Evolutionary conservation across 2,329 filamentous ascomycete genomes (phyloP).

Genomic region (Neonectria sp.): DNA sequence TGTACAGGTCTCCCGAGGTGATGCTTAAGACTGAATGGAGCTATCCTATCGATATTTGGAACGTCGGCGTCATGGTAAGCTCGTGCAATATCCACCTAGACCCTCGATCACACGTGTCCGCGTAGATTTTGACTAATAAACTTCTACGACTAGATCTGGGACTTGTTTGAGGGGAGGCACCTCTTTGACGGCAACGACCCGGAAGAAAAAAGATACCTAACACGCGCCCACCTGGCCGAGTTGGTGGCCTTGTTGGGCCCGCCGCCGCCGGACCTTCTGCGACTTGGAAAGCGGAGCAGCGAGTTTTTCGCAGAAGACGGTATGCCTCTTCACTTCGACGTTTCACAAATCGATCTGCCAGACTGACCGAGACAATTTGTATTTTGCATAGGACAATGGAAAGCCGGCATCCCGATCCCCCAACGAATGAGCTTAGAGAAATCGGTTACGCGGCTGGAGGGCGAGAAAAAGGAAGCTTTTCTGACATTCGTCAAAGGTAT

Average conservation of each 20-base stretch:
- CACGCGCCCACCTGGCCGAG: constrained; percentile 44
- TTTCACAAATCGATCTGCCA: constrained; percentile 8
- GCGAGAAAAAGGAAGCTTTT: constrained; percentile 35
- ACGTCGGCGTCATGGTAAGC: constrained; percentile 41
- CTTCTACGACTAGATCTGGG: constrained; percentile 36
- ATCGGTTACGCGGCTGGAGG: constrained; percentile 27
- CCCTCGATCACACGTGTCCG: no score
- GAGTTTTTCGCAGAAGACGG: no score
- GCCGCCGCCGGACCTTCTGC: constrained; percentile 36
- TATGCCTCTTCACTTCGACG: no score
- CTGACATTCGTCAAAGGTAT: constrained; percentile 42
- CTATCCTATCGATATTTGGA: constrained; percentile 45
- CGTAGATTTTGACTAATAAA: not conserved
- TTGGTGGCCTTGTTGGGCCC: constrained; percentile 42
- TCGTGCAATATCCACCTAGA: not conserved
- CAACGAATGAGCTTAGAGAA: not conserved
- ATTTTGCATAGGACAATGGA: constrained; percentile 25
- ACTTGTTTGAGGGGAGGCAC: constrained; percentile 41
- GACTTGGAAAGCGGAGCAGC: no score
- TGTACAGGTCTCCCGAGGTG: constrained; percentile 47
- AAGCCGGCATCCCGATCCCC: constrained; percentile 5
- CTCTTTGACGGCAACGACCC: constrained; percentile 40
- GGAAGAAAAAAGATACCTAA: constrained; percentile 33
- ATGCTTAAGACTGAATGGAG: constrained; percentile 43
- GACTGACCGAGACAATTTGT: no score